Evolutionary conservation across 192 early-diverging fungal genomes (phyloP).

Genomic region (Coemansia sp.): DNA sequence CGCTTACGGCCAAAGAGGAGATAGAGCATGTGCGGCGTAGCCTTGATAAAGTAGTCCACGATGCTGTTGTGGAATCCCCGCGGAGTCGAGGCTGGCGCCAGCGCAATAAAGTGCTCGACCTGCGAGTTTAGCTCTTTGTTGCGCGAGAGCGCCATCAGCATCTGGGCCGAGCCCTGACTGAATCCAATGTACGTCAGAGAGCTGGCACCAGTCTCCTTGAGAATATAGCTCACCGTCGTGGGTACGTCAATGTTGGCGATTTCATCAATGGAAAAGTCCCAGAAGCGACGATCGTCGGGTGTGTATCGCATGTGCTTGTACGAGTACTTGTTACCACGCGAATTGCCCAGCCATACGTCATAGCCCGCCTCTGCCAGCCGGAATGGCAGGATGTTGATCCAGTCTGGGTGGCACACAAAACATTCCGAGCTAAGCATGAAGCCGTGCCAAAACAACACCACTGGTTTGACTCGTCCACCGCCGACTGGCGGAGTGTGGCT

Average conservation of each 20-base stretch:
- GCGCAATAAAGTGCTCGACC: conserved; percentile 85
- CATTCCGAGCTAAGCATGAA: conserved; percentile 93
- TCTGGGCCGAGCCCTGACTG: conserved; percentile 91
- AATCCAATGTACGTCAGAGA: conserved; percentile 94
- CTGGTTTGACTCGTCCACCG: conserved; percentile 61
- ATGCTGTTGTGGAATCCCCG: conserved; percentile 77
- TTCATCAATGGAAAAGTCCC: conserved; percentile 96
- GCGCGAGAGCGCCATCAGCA: conserved; percentile 84
- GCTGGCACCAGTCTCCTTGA: conserved; percentile 77
- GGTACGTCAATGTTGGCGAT: conserved; percentile 87
- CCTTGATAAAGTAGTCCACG: conserved; percentile 80
- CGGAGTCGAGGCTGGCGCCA: conserved; percentile 91
- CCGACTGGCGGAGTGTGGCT: background rate
- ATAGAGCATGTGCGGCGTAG: conserved; percentile 85
- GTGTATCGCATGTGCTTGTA: conserved; percentile 76
- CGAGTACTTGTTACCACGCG: conserved; percentile 93
- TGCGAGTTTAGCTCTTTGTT: conserved; percentile 79
- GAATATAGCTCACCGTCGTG: conserved; percentile 84
- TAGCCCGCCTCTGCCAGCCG: conserved; percentile 86
- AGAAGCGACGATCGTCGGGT: conserved; percentile 73
- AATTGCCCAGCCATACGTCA: conserved; percentile 97
- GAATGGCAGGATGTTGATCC: conserved; percentile 76
- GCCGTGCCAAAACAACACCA: conserved; percentile 93
- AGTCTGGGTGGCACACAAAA: conserved; percentile 86
- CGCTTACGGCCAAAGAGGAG: conserved; percentile 86